These are phyloP conservation scores for Aspergillus leporis DNA, from an alignment of 495 filamentous ascomycete genomes.

Conservation along the genomic window DNA sequence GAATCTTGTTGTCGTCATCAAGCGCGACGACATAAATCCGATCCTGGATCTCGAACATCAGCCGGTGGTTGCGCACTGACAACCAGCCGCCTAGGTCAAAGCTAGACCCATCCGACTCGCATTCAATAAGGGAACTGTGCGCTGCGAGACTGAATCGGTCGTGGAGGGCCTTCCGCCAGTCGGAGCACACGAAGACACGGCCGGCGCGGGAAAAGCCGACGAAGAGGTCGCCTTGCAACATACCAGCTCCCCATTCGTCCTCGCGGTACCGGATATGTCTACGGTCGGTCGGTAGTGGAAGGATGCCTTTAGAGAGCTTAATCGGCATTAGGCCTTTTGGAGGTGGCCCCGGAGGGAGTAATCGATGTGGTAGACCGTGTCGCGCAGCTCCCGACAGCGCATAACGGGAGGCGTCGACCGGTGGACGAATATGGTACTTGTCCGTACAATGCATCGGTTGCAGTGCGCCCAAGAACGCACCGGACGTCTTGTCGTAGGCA, in stretches of 20 bases:
- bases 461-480: constrained; percentile 30
- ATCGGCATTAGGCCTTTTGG: constrained; percentile 30
- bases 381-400: constrained; percentile 23
- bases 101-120: constrained; percentile 34
- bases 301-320: constrained; percentile 26
- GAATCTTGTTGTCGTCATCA: constrained; percentile 33
- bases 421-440: constrained; percentile 36
- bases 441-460: constrained; percentile 31
- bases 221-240: constrained; percentile 37
- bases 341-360: constrained; percentile 15
- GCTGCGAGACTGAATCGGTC: constrained; percentile 22
- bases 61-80: constrained; percentile 38
- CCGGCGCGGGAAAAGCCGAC: constrained; percentile 41
- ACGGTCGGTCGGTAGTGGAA: constrained; percentile 26
- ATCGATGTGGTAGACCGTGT: constrained; percentile 16
- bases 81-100: constrained; percentile 45
- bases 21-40: constrained; percentile 38
- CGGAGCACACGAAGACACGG: constrained; percentile 39
- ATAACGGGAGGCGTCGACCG: constrained; percentile 14
- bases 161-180: constrained; percentile 39
- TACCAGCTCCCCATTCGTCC: constrained; percentile 44
- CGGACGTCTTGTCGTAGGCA: constrained; percentile 33
- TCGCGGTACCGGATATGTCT: constrained; percentile 31
- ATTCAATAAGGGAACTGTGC: constrained; percentile 35
- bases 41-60: constrained; percentile 47